Evolutionary conservation across 2,329 filamentous ascomycete species (phyloP), one percentile per base, ranked within the genome.

Genomic region (Pseudonectria buxi): DNA sequence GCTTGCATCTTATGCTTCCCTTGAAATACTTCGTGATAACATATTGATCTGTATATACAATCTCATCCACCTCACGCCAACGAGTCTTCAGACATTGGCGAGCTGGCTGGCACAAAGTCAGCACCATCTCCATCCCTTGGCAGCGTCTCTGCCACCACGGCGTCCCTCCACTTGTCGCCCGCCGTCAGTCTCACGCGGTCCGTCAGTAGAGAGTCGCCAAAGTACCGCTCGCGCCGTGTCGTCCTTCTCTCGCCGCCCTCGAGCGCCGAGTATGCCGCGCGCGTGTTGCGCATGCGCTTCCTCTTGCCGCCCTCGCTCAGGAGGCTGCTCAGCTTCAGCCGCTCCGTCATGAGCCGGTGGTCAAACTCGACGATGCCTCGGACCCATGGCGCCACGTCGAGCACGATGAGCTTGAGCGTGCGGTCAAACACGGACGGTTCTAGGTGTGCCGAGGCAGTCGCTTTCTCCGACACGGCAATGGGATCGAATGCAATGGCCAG

Each of bases 311-410:
- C 74, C 43, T 80, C 74, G 34, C 74, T 77, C 10, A 85, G 61
- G 1, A 87, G 58, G 35, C 69, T 77, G 45, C 76, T 78, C 9
- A 85, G 59, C 13, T 72, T 71, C 7, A 75, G 56, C 10, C 86
- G 75, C 44, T 86, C 76, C 41, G 77, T 68, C 51, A 87, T 82
- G 2, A 92, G 71, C 1, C 69, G 71, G 14, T 78, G 65, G 49
- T 96, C 90, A 53, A 82, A 84, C 0, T 79, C 71, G 2, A 90
- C 79, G 40, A 98, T 96, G 26, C 74, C 72, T 10, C 94, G 83
- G n/a, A 96, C 76, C 57, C 86, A 96, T 0, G 94, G 92, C 0
- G 88, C 89, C 2, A 96, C 68, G 44, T 98, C 92, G 10, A 81
- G 65, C 0, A 76, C 71, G 24, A 95, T 76, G 14, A 81, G 67